Conservation (phyloP, 106 monocot genomes). For the Alisma plantagoaquatica region DNA sequence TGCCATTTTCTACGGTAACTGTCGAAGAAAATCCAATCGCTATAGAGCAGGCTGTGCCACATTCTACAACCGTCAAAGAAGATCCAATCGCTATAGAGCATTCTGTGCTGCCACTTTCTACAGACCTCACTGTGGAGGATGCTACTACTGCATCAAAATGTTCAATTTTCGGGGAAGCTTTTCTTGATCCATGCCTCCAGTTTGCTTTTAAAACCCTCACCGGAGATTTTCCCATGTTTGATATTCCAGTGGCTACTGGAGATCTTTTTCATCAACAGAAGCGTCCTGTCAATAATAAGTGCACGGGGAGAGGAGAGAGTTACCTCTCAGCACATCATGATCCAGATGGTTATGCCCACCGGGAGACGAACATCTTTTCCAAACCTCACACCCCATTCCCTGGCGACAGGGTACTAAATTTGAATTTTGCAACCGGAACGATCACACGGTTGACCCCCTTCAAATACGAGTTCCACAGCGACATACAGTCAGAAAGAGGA, state of each 20-base stretch:
- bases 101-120: background rate
- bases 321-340: background rate
- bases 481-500: too few relatives aligned
- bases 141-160: background rate
- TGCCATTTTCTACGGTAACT: too few relatives aligned
- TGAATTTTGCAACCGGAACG: too few relatives aligned
- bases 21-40: too few relatives aligned
- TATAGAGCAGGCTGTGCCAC: too few relatives aligned
- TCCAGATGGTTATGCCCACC: background rate
- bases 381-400: background rate
- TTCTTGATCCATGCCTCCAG: constrained; percentile 41
- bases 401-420: too few relatives aligned
- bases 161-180: constrained; percentile 13
- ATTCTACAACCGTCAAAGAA: too few relatives aligned
- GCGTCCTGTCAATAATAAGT: background rate
- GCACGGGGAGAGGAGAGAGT: background rate
- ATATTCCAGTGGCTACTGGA: constrained; percentile 7
- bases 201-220: constrained; percentile 63
- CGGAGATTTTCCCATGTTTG: constrained; percentile 24
- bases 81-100: too few relatives aligned
- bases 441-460: too few relatives aligned
- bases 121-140: background rate
- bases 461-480: too few relatives aligned
- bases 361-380: background rate
- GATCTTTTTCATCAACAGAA: constrained; percentile 10